Base-by-base conservation (phyloP, 345 rosid genomes). In the Hibiscus mutabilis region DNA sequence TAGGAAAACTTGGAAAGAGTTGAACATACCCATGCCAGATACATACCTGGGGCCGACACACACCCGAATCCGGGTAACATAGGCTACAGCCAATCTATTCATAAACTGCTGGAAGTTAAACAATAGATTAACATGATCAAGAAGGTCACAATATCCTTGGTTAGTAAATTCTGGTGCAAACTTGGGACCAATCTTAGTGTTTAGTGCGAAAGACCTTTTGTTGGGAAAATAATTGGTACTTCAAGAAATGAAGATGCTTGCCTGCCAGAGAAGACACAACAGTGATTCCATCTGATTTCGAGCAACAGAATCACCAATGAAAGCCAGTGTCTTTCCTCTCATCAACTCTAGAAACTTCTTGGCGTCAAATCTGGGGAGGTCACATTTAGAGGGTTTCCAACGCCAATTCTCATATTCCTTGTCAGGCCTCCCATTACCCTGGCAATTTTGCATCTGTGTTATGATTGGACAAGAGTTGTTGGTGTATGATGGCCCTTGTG, bases 221-320 rank as follows among this genome's bases (percentile, higher is more conserved):
- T 21, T 31, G 25, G 59, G 5, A 61, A 19, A 75, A 53, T 42
- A 60, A 71, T 31, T 22, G 22, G 31, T 8, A 42, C 12, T 65
- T 46, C 29, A 27, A 46, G 59, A 27, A 51, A 18, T 56, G 40
- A 4, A 42, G 57, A 81, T 40, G 83, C 88, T 86, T 83, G 85
- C 98, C 97, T 95, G 99, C 97, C 97, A 95, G 46, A 95, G 97
- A 86, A 95, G 91, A 82, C 99, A 95, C 76, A 95, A 10, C 89
- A 95, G 78, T 21, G 99, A 92, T 71, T 95, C 99, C 98, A 92
- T 92, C 82, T 95, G 99, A 73, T 96, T 96, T 66, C 97, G 96
- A 77, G 99, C 98, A 71, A 96, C 97, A 35, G 96, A 92, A 65
- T 96, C 99, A 8, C 98, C 98, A 69, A 96, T 80, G 66, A 92